These are phyloP conservation scores for Meredithiella fracta DNA, from an alignment of 2,329 filamentous ascomycete species.

Conservation along the genomic window DNA sequence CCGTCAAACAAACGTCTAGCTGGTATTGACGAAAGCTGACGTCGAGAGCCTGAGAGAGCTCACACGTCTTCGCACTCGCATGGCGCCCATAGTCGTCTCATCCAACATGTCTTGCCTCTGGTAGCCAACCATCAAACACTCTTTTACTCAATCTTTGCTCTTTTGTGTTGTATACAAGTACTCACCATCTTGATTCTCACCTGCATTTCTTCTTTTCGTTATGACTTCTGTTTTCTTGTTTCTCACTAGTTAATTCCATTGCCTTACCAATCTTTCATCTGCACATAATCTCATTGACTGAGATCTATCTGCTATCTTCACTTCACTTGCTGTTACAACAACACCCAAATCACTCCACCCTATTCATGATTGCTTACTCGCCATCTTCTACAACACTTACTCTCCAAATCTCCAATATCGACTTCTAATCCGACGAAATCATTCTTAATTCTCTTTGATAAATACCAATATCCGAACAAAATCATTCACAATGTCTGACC, in stretches of 20 bases:
- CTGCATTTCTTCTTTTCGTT: constrained; percentile 12
- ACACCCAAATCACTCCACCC: background rate
- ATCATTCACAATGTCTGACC: constrained; percentile 2
- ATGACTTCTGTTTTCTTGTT: background rate
- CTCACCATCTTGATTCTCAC: constrained; percentile 16
- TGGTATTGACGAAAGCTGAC: background rate
- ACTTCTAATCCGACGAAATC: background rate
- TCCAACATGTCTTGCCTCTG: constrained; percentile 4
- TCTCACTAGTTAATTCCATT: background rate
- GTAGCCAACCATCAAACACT: constrained; percentile 2
- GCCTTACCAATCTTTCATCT: background rate
- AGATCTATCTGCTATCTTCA: background rate
- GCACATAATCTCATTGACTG: background rate
- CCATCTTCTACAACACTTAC: background rate
- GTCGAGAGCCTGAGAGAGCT: background rate
- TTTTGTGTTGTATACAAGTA: background rate
- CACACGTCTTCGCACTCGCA: background rate
- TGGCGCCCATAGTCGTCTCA: background rate
- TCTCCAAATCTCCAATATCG: background rate
- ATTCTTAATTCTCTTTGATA: background rate
- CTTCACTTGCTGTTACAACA: background rate
- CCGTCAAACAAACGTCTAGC: background rate
- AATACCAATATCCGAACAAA: background rate
- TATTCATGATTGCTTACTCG: background rate
- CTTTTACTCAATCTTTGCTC: background rate